Evolutionary conservation across 2,329 filamentous ascomycete species (phyloP).

Genomic region (Aspergillus brasiliensis): DNA sequence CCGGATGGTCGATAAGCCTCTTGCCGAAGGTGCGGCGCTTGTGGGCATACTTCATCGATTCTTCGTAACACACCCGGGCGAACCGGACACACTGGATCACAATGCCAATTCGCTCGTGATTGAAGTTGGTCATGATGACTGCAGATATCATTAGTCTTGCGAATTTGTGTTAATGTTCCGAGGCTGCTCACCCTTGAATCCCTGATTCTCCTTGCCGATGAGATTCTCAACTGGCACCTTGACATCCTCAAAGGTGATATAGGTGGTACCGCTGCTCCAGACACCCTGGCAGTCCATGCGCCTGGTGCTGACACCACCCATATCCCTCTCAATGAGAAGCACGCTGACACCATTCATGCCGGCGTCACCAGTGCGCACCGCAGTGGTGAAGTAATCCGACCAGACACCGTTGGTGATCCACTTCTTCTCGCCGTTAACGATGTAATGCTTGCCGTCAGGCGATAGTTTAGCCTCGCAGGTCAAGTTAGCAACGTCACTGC

Average conservation of each 20-base stretch:
- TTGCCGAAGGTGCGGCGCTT: slow-evolving; percentile 97
- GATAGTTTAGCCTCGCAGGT: slow-evolving; percentile 93
- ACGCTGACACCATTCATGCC: slow-evolving; percentile 94
- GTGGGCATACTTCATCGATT: slow-evolving; percentile 93
- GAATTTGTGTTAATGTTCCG: not conserved
- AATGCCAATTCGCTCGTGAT: slow-evolving; percentile 98
- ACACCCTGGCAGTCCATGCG: slow-evolving; percentile 99
- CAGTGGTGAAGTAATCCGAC: slow-evolving; percentile 96
- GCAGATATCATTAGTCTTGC: slow-evolving; percentile 8
- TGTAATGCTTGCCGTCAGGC: slow-evolving; percentile 97
- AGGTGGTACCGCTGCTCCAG: slow-evolving; percentile 92
- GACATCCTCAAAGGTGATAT: slow-evolving; percentile 97
- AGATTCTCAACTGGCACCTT: slow-evolving; percentile 99
- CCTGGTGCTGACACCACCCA: slow-evolving; percentile 84
- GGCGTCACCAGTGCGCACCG: slow-evolving; percentile 81
- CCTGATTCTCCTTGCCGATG: slow-evolving; percentile 96
- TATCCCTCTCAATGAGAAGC: slow-evolving; percentile 83
- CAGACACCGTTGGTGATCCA: slow-evolving; percentile 99
- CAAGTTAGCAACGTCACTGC: slow-evolving; percentile 91
- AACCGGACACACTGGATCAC: slow-evolving; percentile 97
- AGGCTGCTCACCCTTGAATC: slow-evolving; percentile 71
- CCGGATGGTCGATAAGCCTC: slow-evolving; percentile 92
- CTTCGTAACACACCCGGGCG: slow-evolving; percentile 94
- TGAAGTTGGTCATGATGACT: slow-evolving; percentile 99
- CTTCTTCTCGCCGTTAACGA: slow-evolving; percentile 99